Percentiles rank a stretch among this genome's conserved stretches.
Evolutionary conservation across 495 filamentous ascomycete genomes (phyloP).

Genomic region (Podospora pseudoanserina): DNA sequence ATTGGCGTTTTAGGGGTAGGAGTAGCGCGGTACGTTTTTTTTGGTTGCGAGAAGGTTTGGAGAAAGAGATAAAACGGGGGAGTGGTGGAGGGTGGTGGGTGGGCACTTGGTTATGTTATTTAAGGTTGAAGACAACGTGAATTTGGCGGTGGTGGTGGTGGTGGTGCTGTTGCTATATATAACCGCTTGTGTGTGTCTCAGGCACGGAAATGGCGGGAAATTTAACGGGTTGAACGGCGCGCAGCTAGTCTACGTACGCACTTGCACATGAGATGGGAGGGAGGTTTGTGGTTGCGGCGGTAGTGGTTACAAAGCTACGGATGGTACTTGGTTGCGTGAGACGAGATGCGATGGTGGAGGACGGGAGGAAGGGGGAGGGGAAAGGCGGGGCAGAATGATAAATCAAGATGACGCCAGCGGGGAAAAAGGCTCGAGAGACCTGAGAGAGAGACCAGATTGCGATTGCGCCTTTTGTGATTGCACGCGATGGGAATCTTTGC

Average conservation of each 20-base stretch:
- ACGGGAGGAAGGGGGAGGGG: background rate
- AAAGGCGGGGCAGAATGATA: background rate
- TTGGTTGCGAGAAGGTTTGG: background rate
- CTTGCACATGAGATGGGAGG: background rate
- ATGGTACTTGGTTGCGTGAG: background rate
- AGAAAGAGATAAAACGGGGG: background rate
- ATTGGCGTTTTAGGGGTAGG: background rate
- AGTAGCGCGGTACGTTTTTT: too few relatives aligned
- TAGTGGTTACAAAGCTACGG: background rate
- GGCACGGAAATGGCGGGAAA: too few relatives aligned
- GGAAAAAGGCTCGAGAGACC: background rate
- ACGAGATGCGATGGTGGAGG: background rate
- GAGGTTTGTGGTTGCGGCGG: background rate
- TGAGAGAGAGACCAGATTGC: conserved; percentile 3
- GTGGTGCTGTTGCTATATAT: too few relatives aligned
- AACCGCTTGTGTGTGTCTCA: too few relatives aligned
- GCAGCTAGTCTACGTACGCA: too few relatives aligned
- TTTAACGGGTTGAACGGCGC: too few relatives aligned
- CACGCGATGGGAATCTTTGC: background rate
- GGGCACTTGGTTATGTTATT: too few relatives aligned
- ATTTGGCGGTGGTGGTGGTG: too few relatives aligned
- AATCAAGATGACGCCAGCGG: conserved; percentile 8
- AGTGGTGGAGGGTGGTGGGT: too few relatives aligned
- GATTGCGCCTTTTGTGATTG: background rate
- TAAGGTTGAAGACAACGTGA: too few relatives aligned